phyloP scores from a whole-genome alignment of 805 yeast species.

The Suhomyces vadensis region DNA sequence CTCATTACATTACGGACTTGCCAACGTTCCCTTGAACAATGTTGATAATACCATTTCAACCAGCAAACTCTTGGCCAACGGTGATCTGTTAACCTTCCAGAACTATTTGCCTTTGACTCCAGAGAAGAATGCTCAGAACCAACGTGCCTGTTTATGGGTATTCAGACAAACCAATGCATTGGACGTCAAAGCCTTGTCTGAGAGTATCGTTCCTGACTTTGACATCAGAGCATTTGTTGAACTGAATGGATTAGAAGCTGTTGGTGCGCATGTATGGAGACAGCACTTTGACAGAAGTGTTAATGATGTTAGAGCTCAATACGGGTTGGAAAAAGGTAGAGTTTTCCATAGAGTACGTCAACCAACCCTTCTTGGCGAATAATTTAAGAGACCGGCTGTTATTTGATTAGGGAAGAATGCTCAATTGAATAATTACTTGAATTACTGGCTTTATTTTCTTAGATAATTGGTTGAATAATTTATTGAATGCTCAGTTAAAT shows the following conservation, averaged over 20 bases:
- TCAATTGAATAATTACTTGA: neutral
- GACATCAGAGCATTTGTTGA: constrained; percentile 70
- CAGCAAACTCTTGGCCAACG: constrained; percentile 37
- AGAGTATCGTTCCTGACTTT: constrained; percentile 38
- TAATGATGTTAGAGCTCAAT: constrained; percentile 62
- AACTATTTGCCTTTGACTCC: constrained; percentile 82
- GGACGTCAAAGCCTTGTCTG: constrained; percentile 12
- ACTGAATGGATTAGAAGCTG: constrained; percentile 58
- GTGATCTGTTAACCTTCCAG: constrained; percentile 38
- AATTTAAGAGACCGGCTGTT: neutral
- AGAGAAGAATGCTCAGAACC: constrained; percentile 81
- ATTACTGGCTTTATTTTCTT: neutral
- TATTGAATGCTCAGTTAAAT: no score
- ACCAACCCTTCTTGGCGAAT: neutral
- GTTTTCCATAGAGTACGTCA: constrained; percentile 63
- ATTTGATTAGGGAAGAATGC: neutral
- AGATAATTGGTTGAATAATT: no score
- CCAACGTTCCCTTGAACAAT: constrained; percentile 62
- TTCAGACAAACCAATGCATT: constrained; percentile 60
- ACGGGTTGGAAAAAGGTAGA: constrained; percentile 73
- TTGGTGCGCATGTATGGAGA: constrained; percentile 94
- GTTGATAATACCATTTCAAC: constrained; percentile 58
- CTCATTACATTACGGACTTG: constrained; percentile 73
- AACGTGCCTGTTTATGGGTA: constrained; percentile 88
- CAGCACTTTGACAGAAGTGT: constrained; percentile 78